Evolutionary conservation across 148 eudicot species (phyloP).

Genomic region (Simmondsia chinensis): DNA sequence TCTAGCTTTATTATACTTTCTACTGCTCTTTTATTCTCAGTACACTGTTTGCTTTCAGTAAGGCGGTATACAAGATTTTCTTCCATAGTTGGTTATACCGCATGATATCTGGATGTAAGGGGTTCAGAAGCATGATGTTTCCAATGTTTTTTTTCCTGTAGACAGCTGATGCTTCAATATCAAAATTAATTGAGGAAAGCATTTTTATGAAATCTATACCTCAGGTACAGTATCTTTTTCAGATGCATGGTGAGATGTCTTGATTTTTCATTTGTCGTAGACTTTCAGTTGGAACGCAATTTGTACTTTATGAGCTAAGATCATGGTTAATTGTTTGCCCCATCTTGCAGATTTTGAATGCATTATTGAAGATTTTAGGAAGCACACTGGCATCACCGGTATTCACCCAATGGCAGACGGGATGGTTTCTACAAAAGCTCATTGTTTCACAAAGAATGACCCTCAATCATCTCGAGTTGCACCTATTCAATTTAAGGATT

Average conservation of each 20-base stretch:
- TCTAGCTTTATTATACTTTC: no score
- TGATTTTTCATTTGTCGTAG: no score
- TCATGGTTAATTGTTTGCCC: no score
- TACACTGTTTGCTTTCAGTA: no score
- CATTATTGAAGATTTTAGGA: slow-evolving; percentile 27
- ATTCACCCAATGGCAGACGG: slow-evolving; percentile 32
- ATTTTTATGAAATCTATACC: slow-evolving; percentile 23
- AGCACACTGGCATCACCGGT: slow-evolving; percentile 25
- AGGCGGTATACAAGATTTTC: no score
- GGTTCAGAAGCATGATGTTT: slow-evolving; percentile 11
- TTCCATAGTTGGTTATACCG: no score
- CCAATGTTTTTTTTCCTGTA: slow-evolving; percentile 10
- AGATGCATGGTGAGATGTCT: no score
- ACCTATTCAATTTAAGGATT: slow-evolving; percentile 29
- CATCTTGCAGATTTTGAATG: slow-evolving; percentile 32
- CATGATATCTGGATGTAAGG: no score
- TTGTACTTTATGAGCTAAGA: slow-evolving; percentile 2
- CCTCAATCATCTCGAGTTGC: slow-evolving; percentile 30
- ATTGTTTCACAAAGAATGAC: slow-evolving; percentile 23
- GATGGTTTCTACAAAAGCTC: slow-evolving; percentile 43
- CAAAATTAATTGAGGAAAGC: slow-evolving; percentile 11
- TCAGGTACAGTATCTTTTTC: slow-evolving; percentile 20
- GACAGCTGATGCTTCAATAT: slow-evolving; percentile 16
- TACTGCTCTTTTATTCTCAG: no score
- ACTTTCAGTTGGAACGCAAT: no score